Conservation (phyloP, 768 basidiomycete species). For the Pisolithus microcarpus region DNA sequence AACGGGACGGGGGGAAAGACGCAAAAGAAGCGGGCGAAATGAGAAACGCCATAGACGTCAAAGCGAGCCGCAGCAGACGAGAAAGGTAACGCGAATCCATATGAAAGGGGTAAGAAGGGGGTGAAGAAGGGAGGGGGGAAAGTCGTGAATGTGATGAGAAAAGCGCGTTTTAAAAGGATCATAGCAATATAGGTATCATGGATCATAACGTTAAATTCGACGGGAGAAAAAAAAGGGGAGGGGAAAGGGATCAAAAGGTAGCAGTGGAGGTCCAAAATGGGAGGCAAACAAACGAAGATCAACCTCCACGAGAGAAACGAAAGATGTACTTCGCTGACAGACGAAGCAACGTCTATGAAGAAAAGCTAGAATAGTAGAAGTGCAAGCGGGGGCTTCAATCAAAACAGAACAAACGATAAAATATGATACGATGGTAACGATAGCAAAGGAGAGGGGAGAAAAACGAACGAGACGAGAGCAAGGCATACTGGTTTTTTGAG, state of each 20-base stretch:
- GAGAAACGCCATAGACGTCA: not conserved
- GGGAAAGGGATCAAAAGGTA: not conserved
- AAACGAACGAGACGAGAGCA: not conserved
- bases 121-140: not conserved
- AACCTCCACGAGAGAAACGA: not conserved
- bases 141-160: not conserved
- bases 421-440: constrained; percentile 1
- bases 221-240: not conserved
- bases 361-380: not conserved
- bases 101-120: not conserved
- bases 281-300: not conserved
- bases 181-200: constrained; percentile 1
- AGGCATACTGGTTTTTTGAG: not conserved
- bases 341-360: not conserved
- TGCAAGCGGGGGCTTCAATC: not conserved
- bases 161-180: not conserved
- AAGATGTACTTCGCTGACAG: not conserved
- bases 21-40: not conserved
- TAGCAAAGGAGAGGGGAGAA: not conserved
- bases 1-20: not conserved
- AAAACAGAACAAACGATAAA: not conserved
- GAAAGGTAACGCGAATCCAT: constrained; percentile 1
- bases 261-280: not conserved
- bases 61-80: not conserved
- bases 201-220: not conserved